Base-by-base conservation (phyloP, 73 alveolate species). In the Paramecium biaurelia region DNA sequence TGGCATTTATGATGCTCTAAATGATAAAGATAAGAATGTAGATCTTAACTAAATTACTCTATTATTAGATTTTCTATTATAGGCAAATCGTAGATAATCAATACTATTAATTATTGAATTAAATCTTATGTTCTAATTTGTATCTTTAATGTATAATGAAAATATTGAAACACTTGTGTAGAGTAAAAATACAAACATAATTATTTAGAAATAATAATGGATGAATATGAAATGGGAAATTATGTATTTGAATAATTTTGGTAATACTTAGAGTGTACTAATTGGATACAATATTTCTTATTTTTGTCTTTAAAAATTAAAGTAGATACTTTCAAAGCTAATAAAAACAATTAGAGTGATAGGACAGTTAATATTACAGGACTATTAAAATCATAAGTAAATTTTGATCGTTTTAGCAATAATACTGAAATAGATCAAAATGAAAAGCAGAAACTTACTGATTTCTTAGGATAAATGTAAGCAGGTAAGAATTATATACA, bases 11-110 rank as follows among this genome's bases (percentile, higher is more conserved):
- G 42, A 79, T 43, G 47, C 56, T 23, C 18, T 79, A 24, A 47
- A 14, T 43, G 90, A 43, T 3, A 21, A 9, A 7, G 90, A 79
- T 79, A 43, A 34, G 24, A 79, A 42, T 41, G 90, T 26, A 21
- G 56, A 45, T 79, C 56, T 79, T 9, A 43, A 38, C 3, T 26
- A 79, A 23, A 79, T 79, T 20, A n/a, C 76, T 30, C 74, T 14
- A 21, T 45, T 79, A 23, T 21, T 79, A 24, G 90, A 79, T 79
- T 79, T 43, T 24, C 47, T 79, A 79, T 79, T 79, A 45, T 30
- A 20, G 9, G 5, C 26, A 2, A 47, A 26, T 47, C 90, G 74
- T 3, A 79, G 90, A 43, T 18, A 32, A 79, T 41, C 76, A 4
- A 79, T 47, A 8, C 23, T 37, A 15, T 18, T 30, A 14, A 79